Conservation (phyloP, 208 protist species). For the Balamuthia mandrillaris region DNA sequence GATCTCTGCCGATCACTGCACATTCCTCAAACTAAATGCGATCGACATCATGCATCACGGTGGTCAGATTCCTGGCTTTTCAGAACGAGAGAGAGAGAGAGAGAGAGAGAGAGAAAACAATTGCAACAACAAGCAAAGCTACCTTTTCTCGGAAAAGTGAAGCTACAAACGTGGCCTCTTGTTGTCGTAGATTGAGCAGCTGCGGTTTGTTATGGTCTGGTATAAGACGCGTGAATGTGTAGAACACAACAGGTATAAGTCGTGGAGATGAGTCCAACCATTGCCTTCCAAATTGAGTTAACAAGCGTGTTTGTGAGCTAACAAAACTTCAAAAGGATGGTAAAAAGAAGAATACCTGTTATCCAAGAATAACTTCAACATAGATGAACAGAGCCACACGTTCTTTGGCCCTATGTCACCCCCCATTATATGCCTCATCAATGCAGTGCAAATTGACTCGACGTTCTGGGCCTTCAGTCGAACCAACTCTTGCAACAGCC, state of each 20-base stretch:
- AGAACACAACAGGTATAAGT: conserved; percentile 52
- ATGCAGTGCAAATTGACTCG: conserved; percentile 29
- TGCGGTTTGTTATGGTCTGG: conserved; percentile 51
- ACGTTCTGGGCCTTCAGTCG: conserved; percentile 27
- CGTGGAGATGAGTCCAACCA: conserved; percentile 49
- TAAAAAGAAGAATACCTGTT: conserved; percentile 42
- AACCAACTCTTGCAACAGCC: conserved; percentile 60
- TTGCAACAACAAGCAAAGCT: too few relatives aligned
- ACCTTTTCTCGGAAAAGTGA: conserved; percentile 57
- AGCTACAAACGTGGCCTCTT: conserved; percentile 44
- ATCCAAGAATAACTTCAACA: conserved; percentile 42
- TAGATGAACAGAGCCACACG: not conserved
- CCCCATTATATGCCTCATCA: conserved; percentile 56
- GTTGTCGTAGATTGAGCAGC: conserved; percentile 26
- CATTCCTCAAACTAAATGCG: conserved; percentile 41
- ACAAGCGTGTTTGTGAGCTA: not conserved
- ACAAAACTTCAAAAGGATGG: not conserved
- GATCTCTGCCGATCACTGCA: conserved; percentile 58
- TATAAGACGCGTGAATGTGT: conserved; percentile 61
- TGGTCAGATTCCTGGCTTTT: not conserved
- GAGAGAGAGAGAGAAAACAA: too few relatives aligned
- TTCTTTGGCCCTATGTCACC: conserved; percentile 56
- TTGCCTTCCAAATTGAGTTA: not conserved
- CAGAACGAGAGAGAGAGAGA: not conserved
- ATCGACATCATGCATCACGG: not conserved